These are phyloP conservation scores for Bidens hawaiensis DNA, from an alignment of 140 eudicot genomes.

Conservation along the genomic window DNA sequence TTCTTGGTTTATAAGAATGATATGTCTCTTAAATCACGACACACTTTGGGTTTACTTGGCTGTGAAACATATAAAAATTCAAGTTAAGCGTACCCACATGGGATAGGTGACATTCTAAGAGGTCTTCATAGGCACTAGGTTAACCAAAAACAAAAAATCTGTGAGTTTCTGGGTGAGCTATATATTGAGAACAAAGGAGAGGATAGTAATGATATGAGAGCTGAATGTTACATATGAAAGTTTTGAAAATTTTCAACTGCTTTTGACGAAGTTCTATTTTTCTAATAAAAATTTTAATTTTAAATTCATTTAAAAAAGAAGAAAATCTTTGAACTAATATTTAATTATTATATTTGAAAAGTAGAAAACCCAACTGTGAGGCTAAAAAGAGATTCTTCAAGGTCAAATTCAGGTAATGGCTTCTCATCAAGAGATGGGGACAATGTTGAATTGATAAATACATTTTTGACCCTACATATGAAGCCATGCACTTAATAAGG, in stretches of 20 bases:
- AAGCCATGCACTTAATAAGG: neutral
- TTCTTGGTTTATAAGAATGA: no score
- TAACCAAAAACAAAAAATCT: no score
- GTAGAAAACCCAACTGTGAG: neutral
- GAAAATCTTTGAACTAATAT: neutral
- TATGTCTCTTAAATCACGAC: no score
- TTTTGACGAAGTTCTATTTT: neutral
- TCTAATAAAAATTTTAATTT: neutral
- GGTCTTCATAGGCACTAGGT: no score
- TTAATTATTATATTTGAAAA: neutral
- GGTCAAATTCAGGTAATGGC: neutral
- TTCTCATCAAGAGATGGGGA: neutral
- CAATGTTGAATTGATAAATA: neutral
- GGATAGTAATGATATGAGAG: no score
- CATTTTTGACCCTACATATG: slow-evolving; percentile 4
- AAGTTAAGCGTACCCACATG: no score
- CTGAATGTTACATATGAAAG: no score
- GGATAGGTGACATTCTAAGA: no score
- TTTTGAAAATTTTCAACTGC: neutral
- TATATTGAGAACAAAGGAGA: no score
- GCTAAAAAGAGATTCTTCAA: neutral
- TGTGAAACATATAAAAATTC: no score
- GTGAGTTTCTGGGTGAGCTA: no score
- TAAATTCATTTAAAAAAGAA: neutral
- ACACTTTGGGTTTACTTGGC: no score